These are phyloP conservation scores for Termitomyces heimii DNA, from an alignment of 768 basidiomycete species.

Conservation along the genomic window DNA sequence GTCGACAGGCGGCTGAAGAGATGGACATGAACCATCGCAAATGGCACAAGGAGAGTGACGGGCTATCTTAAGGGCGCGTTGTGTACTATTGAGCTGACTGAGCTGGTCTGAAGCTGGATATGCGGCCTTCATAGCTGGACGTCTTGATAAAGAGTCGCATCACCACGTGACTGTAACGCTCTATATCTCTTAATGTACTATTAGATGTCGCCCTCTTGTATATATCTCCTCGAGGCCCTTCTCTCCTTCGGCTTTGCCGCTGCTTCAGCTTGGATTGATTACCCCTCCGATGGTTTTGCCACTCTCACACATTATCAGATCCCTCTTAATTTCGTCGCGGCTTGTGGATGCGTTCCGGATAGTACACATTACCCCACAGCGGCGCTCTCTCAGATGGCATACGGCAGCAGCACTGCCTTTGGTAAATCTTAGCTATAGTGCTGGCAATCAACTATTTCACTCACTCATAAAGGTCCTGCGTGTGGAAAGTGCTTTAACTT, in stretches of 20 bases:
- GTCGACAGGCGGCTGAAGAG: slow-evolving; percentile 59
- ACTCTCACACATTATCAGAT: slow-evolving; percentile 76
- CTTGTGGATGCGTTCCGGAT: slow-evolving; percentile 69
- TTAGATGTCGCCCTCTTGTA: slow-evolving; percentile 1
- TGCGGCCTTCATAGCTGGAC: slow-evolving; percentile 46
- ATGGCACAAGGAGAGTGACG: slow-evolving; percentile 68
- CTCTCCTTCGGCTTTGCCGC: not conserved
- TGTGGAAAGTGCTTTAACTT: slow-evolving; percentile 80
- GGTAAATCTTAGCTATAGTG: slow-evolving; percentile 26
- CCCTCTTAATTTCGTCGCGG: slow-evolving; percentile 51
- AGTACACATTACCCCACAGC: slow-evolving; percentile 75
- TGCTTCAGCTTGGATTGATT: slow-evolving; percentile 50
- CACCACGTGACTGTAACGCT: slow-evolving; percentile 2
- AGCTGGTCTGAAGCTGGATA: slow-evolving; percentile 61
- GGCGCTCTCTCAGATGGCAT: slow-evolving; percentile 76
- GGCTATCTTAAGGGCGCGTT: slow-evolving; percentile 71
- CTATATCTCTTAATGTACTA: not conserved
- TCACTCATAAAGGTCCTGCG: slow-evolving; percentile 42
- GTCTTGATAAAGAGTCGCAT: not conserved
- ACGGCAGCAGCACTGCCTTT: slow-evolving; percentile 64
- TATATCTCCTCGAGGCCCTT: slow-evolving; percentile 5
- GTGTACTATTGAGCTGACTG: slow-evolving; percentile 40
- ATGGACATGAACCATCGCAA: slow-evolving; percentile 59
- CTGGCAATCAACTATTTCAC: not conserved
- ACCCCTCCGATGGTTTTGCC: slow-evolving; percentile 55